Evolutionary conservation across 208 protist genomes (phyloP).

Genomic region (Trypanosoma melophagium): DNA sequence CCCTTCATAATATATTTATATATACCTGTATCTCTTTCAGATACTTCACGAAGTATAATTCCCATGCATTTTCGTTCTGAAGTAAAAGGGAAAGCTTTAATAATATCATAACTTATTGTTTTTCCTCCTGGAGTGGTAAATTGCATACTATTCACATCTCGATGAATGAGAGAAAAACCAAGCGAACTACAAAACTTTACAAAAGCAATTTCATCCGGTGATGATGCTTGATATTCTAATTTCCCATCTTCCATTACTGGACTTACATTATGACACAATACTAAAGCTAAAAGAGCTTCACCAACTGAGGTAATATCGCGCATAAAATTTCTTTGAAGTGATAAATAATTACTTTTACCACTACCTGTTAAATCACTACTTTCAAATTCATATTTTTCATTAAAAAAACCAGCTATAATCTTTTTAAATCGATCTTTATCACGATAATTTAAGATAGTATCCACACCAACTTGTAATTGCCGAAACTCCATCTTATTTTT

Average conservation of each 20-base stretch:
- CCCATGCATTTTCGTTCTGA: conserved; percentile 98
- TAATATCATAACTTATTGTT: conserved; percentile 85
- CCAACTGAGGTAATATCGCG: conserved; percentile 62
- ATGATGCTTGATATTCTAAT: conserved; percentile 88
- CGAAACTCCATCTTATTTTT: conserved; percentile 95
- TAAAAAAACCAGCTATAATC: conserved; percentile 41
- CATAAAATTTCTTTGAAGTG: conserved; percentile 15
- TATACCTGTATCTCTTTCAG: not conserved
- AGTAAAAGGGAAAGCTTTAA: conserved; percentile 98
- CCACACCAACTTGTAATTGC: conserved; percentile 46
- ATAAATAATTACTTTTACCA: not conserved
- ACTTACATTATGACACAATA: conserved; percentile 97
- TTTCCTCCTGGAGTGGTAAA: conserved; percentile 43
- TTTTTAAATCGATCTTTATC: conserved; percentile 47
- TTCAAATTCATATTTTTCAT: conserved; percentile 20
- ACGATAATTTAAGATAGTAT: conserved; percentile 52
- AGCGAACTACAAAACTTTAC: conserved; percentile 93
- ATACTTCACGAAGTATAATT: conserved; percentile 91
- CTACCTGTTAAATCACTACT: not conserved
- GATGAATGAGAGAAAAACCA: conserved; percentile 62
- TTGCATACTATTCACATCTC: conserved; percentile 46
- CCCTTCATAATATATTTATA: conserved; percentile 97
- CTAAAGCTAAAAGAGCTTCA: conserved; percentile 82
- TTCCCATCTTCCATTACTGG: conserved; percentile 76
- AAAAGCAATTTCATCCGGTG: conserved; percentile 95